phyloP scores from a whole-genome alignment of 768 basidiomycete genomes.

The Tremella fuciformis region DNA sequence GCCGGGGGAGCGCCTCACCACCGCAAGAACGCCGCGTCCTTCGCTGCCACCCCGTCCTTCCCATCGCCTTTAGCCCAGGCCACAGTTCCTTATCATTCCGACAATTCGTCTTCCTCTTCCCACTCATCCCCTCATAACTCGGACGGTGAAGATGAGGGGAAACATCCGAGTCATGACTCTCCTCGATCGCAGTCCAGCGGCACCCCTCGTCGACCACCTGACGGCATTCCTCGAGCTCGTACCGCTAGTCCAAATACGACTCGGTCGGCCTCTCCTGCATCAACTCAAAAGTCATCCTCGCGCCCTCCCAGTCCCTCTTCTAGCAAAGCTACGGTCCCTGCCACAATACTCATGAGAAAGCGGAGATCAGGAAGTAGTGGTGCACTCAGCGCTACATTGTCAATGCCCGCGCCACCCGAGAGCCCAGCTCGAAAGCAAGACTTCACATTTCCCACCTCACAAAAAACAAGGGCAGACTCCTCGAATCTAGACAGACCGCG shows the following conservation, averaged over 20 bases:
- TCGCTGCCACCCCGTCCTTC: constrained; percentile 43
- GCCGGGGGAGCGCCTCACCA: constrained; percentile 6
- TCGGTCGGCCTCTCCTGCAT: constrained; percentile 23
- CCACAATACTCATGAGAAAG: constrained; percentile 28
- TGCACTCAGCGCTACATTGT: constrained; percentile 5
- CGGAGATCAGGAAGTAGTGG: constrained; percentile 30
- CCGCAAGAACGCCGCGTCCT: constrained; percentile 32
- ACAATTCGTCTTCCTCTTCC: constrained; percentile 36
- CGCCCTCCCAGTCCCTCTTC: constrained; percentile 31
- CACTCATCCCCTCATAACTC: constrained; percentile 26
- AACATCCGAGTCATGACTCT: constrained; percentile 16
- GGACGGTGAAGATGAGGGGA: constrained; percentile 29
- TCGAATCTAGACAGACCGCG: neutral
- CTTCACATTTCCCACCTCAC: neutral
- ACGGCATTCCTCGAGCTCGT: constrained; percentile 20
- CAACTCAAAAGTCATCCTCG: constrained; percentile 26
- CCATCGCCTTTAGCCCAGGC: constrained; percentile 44
- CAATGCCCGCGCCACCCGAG: neutral
- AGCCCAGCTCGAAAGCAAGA: neutral
- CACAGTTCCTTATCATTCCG: constrained; percentile 37
- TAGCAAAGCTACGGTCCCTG: constrained; percentile 18
- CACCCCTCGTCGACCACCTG: constrained; percentile 26
- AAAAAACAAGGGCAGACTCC: neutral
- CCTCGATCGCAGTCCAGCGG: constrained; percentile 16
- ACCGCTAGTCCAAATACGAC: constrained; percentile 26